phyloP scores from a whole-genome alignment of 1,139 yeast genomes.

The Yamadazyma atlantica region DNA sequence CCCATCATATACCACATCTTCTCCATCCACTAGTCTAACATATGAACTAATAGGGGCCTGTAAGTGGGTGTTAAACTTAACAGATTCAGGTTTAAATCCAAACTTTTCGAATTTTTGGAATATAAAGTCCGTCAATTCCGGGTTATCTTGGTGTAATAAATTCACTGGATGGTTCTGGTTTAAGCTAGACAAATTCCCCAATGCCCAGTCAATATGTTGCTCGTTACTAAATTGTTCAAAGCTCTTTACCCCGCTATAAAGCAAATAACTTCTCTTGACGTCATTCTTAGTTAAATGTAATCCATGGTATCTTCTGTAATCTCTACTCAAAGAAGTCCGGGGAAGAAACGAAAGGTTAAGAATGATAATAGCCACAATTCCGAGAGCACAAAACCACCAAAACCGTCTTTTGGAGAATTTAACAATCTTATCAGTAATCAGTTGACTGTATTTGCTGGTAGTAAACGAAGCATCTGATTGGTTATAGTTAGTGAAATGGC shows the following conservation, averaged over 20 bases:
- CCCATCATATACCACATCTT: constrained; percentile 26
- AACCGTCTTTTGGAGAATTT: constrained; percentile 39
- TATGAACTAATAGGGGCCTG: constrained; percentile 24
- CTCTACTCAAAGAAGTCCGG: constrained; percentile 81
- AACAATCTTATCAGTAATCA: constrained; percentile 17
- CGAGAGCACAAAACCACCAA: constrained; percentile 54
- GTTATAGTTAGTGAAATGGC: constrained; percentile 5
- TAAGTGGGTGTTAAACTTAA: constrained; percentile 20
- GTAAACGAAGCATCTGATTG: too few species aligned
- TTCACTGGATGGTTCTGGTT: constrained; percentile 20
- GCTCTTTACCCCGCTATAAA: constrained; percentile 24
- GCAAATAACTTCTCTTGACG: constrained; percentile 45
- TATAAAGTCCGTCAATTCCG: constrained; percentile 26
- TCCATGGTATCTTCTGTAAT: constrained; percentile 73
- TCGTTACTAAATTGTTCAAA: constrained; percentile 28
- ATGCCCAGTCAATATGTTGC: constrained; percentile 27
- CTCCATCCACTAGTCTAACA: constrained; percentile 26
- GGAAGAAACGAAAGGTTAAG: constrained; percentile 79
- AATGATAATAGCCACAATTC: constrained; percentile 50
- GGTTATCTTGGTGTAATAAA: constrained; percentile 28
- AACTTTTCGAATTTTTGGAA: constrained; percentile 25
- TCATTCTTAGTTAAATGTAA: constrained; percentile 63
- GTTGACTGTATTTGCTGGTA: constrained; percentile 8
- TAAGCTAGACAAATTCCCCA: constrained; percentile 22
- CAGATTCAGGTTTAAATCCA: constrained; percentile 26